Conservation (phyloP, 176 grass and related monocot genomes). For the Triticum dicoccoides region DNA sequence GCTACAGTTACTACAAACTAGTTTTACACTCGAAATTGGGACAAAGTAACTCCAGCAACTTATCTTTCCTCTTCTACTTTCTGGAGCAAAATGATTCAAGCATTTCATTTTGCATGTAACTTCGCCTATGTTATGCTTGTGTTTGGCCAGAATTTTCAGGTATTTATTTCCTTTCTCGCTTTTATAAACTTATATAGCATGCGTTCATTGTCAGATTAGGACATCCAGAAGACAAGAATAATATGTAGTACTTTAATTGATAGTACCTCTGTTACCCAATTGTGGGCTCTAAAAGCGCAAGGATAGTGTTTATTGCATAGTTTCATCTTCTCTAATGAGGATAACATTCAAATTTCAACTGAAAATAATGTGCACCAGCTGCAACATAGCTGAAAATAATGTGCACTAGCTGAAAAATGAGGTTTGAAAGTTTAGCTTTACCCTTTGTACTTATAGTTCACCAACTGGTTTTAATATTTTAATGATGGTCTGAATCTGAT, state of each 20-base stretch:
- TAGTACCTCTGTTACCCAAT: background rate
- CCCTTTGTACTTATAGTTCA: background rate
- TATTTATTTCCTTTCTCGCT: constrained; percentile 40
- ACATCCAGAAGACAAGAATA: background rate
- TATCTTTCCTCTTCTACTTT: background rate
- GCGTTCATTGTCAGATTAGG: background rate
- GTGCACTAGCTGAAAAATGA: background rate
- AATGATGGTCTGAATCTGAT: background rate
- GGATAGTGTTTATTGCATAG: background rate
- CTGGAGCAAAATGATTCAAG: background rate
- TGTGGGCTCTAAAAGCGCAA: background rate
- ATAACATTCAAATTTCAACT: background rate
- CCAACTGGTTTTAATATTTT: background rate
- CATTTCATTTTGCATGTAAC: constrained; percentile 78
- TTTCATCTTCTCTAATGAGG: constrained; percentile 4
- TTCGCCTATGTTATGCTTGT: constrained; percentile 86
- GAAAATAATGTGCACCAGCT: background rate
- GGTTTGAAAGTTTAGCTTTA: background rate
- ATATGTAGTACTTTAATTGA: background rate
- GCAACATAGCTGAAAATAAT: background rate
- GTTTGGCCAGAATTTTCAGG: constrained; percentile 91
- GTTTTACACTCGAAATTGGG: background rate
- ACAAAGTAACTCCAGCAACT: background rate
- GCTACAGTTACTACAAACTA: background rate
- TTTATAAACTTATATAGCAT: constrained; percentile 9